Conservation (phyloP, 805 yeast species). For the Pichia membranifaciens region DNA sequence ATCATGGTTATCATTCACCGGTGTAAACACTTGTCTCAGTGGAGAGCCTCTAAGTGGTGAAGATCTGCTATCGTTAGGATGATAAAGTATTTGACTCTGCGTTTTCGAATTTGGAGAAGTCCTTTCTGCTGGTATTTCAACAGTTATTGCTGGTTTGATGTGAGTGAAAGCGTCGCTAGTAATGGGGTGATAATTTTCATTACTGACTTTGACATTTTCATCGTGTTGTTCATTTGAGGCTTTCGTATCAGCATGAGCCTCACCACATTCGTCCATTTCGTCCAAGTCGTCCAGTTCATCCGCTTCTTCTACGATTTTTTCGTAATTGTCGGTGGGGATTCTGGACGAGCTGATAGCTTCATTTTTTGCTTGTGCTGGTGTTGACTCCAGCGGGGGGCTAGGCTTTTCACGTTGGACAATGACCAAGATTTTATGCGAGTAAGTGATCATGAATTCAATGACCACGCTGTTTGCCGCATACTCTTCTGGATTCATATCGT, state of each 20-base stretch:
- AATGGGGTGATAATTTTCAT: neutral
- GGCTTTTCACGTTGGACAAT: slow-evolving; percentile 27
- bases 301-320: slow-evolving; percentile 5
- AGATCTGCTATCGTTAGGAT: neutral
- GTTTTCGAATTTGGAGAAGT: neutral
- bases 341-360: neutral
- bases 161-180: neutral
- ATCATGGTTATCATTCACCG: neutral
- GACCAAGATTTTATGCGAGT: slow-evolving; percentile 73
- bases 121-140: neutral
- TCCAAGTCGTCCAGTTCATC: neutral
- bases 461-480: slow-evolving; percentile 82
- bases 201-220: neutral
- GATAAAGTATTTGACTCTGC: neutral
- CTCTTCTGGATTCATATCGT: slow-evolving; percentile 89
- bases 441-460: slow-evolving; percentile 82
- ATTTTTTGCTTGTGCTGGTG: neutral
- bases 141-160: neutral
- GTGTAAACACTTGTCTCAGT: slow-evolving; percentile 5
- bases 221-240: no score
- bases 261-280: neutral
- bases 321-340: neutral
- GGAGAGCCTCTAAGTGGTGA: slow-evolving; percentile 7
- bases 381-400: neutral
- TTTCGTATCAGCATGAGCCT: neutral